phyloP scores from a whole-genome alignment of 495 filamentous ascomycete species.

The Opeltia flavorubescens region DNA sequence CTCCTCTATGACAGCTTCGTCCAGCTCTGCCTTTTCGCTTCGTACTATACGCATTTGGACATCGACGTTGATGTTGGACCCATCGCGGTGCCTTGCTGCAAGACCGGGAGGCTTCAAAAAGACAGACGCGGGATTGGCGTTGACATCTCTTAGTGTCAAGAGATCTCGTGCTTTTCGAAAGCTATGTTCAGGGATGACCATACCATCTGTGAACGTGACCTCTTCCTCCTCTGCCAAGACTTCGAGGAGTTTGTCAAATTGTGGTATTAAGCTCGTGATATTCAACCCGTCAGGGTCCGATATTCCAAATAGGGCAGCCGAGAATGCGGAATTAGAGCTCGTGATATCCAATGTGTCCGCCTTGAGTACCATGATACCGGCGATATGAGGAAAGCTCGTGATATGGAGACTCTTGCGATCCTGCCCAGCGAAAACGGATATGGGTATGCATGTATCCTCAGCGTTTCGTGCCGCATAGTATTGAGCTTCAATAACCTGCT shows the following conservation, averaged over 20 bases:
- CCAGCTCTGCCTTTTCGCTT: constrained; percentile 46
- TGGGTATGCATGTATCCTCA: constrained; percentile 62
- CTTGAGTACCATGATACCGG: constrained; percentile 83
- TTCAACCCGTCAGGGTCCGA: constrained; percentile 64
- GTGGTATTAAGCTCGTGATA: constrained; percentile 69
- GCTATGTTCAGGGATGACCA: constrained; percentile 90
- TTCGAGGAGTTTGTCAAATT: constrained; percentile 69
- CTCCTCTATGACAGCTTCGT: constrained; percentile 23
- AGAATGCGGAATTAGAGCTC: constrained; percentile 91
- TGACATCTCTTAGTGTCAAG: constrained; percentile 67
- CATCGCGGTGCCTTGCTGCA: constrained; percentile 76
- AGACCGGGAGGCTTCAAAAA: constrained; percentile 74
- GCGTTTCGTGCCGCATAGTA: constrained; percentile 70
- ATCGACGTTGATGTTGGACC: constrained; percentile 80
- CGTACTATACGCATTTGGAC: constrained; percentile 92
- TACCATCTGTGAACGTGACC: constrained; percentile 72
- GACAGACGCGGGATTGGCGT: constrained; percentile 54
- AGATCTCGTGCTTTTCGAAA: constrained; percentile 81
- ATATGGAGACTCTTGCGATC: constrained; percentile 56
- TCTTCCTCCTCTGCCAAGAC: constrained; percentile 78
- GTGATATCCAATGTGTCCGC: constrained; percentile 63
- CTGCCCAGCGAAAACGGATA: constrained; percentile 55
- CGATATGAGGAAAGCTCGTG: constrained; percentile 92
- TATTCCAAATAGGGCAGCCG: constrained; percentile 78
- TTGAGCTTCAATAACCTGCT: constrained; percentile 50